Evolutionary conservation across 2,329 filamentous ascomycete species (phyloP), one percentile per base, ranked within the genome.

Genomic region (Aspergillus sergii): DNA sequence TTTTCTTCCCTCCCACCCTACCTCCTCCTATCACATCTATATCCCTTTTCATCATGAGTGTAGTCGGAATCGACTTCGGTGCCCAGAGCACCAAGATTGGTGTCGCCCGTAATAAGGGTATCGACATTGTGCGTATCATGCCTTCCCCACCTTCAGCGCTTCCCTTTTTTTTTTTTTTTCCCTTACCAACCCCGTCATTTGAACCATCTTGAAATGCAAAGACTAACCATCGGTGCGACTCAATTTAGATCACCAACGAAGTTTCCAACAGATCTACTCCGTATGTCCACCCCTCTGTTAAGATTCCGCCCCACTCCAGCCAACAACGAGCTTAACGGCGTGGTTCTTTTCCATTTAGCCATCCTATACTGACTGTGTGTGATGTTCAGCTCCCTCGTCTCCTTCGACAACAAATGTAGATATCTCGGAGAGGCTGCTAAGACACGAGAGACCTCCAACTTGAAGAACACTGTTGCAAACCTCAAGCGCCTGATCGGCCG

Each of bases 401-500:
- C 93, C 75, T 99, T 99, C 81, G 93, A 93, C 64, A 91, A 93
- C 78, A 97, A 96, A 84, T 89, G 88, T 80, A 91, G 95, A 84
- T 96, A 96, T 79, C 87, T 99, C 69, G 95, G 95, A 71, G 95
- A 99, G 84, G 82, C 92, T 62, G 95, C 95, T 72, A 98, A 98
- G 88, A 98, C 94, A 71, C 94, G 97, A 84, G 95, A 99, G 83
- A 96, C 97, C 78, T 97, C 94, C 76, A 99, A 99, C 86, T 89
- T 98, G 76, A 99, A 98, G 86, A 99, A 99, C 87, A 99, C 95
- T 71, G 92, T 99, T 82, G 86, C 88, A 79, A 94, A 89, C 71
- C 87, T 99, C 75, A 97, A 97, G 85, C 92, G 95, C 75, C 89
- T 99, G 72, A 91, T 91, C 76, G 95, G 95, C 76, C 93, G 95